Base-by-base conservation (phyloP, 1,284 basidiomycete genomes). In the Tremellales sp. region DNA sequence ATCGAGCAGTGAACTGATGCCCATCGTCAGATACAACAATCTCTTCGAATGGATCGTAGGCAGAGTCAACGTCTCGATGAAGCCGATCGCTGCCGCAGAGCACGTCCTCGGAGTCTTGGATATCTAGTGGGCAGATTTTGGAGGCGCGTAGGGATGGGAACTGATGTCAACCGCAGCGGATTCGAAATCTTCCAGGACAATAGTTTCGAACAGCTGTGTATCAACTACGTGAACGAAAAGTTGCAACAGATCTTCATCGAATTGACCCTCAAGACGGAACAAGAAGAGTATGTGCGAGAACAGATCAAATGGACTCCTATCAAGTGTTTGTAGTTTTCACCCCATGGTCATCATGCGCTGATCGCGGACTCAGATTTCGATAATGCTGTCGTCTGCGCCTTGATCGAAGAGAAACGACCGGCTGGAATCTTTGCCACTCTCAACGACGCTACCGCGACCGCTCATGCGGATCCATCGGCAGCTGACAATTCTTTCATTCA, bases 221-320 rank as follows among this genome's bases (percentile, higher is more conserved):
- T 98, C 80, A 99, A 99, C 77, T 99, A 98, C 65, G 95, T 99
- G 76, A 99, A 99, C 78, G 95, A 99, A 75, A 97, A 97, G 74
- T 81, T 92, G 8, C 93, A 97, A 62, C 95, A 98, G 71, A 97
- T 98, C 68, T 99, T 99, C 74, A 99, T 99, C 67, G 93, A 98
- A 72, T 79, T 99, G 41, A 98, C 95, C 0, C 79, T 99, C 63
- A 98, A 98, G 78, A 92, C 93, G 12, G 95, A 99, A 71, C 95
- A 99, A 73, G 95, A 99, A 70, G 95, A 99, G 75, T 99, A 99
- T 66, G 91, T 94, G 18, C 81, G 87, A 52, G 94, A 99, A 71
- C 87, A 95, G 74, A 99, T 99, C 76, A 89, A 97, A 73, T 99
- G 95, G 95, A 95, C 86, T 1, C 94, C 94, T 0, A 99, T 99